Conservation (phyloP, 139 green algal species). For the Pycnococcus provasolii region DNA sequence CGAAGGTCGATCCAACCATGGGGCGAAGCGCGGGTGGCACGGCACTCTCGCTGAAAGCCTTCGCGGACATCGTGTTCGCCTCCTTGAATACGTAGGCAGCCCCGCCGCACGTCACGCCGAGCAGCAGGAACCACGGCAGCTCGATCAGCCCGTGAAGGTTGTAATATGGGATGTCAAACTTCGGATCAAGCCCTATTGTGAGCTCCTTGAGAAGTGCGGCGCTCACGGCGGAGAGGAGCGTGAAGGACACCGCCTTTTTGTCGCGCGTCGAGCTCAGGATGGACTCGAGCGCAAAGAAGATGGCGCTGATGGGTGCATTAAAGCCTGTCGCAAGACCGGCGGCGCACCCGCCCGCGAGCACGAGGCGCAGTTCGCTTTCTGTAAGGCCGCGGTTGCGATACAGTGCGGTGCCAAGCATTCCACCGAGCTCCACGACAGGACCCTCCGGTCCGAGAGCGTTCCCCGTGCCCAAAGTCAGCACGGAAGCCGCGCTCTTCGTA, state of each 20-base stretch:
- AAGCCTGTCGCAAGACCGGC: slow-evolving; percentile 75
- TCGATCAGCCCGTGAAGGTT: slow-evolving; percentile 42
- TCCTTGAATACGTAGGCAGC: slow-evolving; percentile 27
- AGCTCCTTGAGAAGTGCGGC: slow-evolving; percentile 51
- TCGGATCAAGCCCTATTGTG: slow-evolving; percentile 50
- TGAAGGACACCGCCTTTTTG: slow-evolving; percentile 42
- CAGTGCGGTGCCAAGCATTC: slow-evolving; percentile 35
- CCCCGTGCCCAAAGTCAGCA: slow-evolving; percentile 67
- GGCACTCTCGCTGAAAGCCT: slow-evolving; percentile 13
- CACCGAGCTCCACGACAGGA: slow-evolving; percentile 84
- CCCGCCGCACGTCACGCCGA: slow-evolving; percentile 52
- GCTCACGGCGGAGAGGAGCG: slow-evolving; percentile 58
- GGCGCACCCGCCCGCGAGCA: slow-evolving; percentile 69
- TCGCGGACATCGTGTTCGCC: slow-evolving; percentile 3
- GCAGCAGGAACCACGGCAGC: slow-evolving; percentile 59
- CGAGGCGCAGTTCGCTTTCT: too few species aligned
- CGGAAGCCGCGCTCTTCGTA: slow-evolving; percentile 41
- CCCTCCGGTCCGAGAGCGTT: slow-evolving; percentile 81
- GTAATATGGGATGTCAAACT: slow-evolving; percentile 53
- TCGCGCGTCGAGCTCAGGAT: slow-evolving; percentile 28
- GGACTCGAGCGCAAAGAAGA: slow-evolving; percentile 83
- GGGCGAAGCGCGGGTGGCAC: not conserved
- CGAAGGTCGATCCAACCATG: not conserved
- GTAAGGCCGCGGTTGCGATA: slow-evolving; percentile 49
- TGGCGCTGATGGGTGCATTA: slow-evolving; percentile 79